These are phyloP conservation scores for Penstemon newberryi DNA, from an alignment of 257 asterid genomes.

Conservation along the genomic window DNA sequence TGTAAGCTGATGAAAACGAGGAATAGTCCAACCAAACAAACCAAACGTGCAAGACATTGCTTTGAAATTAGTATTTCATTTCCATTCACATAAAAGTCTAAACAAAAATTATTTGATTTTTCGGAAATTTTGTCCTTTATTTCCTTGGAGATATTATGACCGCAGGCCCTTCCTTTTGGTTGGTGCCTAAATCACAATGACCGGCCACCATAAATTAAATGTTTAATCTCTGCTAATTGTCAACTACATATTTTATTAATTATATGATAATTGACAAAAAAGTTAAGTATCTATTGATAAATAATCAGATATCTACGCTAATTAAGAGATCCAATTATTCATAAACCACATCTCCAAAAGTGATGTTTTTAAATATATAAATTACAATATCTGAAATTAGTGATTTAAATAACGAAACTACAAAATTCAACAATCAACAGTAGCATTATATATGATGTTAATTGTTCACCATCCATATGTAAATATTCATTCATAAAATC, in stretches of 20 bases:
- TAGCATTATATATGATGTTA: too few species aligned
- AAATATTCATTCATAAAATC: too few species aligned
- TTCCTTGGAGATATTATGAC: conserved; percentile 17
- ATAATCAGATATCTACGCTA: too few species aligned
- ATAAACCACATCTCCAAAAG: too few species aligned
- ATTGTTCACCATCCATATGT: too few species aligned
- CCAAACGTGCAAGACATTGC: conserved; percentile 30
- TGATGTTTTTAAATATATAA: too few species aligned
- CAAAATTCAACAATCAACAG: too few species aligned
- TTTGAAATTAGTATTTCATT: neutral
- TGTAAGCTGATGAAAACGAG: neutral
- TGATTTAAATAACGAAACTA: too few species aligned
- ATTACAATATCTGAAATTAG: too few species aligned
- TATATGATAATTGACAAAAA: neutral
- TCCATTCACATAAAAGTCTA: neutral
- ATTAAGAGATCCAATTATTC: too few species aligned
- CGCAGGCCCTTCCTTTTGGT: conserved; percentile 8
- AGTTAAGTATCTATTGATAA: neutral
- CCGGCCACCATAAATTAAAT: conserved; percentile 14
- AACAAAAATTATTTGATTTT: conserved; percentile 13
- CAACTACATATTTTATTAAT: too few species aligned
- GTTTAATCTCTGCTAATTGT: neutral
- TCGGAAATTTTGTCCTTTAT: conserved; percentile 22
- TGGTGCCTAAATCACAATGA: conserved; percentile 25
- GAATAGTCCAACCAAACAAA: conserved; percentile 3